A percentile compares a stretch with the other conserved stretches of the same genome.
Conservation (phyloP, 257 asterid species). For the Fraxinus excelsior region DNA sequence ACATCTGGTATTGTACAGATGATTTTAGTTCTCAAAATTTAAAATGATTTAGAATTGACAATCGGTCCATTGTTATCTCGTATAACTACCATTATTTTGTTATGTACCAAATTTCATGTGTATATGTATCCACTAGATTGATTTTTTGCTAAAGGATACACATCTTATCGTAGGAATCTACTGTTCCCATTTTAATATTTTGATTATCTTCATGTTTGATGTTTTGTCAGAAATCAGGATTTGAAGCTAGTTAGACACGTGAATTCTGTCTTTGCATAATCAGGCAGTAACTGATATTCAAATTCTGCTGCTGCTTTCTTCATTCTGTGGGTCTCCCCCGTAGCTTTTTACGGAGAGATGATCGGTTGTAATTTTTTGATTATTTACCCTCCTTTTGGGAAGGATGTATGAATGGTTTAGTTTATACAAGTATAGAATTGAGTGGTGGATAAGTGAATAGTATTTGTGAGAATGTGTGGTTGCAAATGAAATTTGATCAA, state of each 20-base stretch:
- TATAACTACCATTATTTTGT: background rate
- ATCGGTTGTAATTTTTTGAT: too few relatives aligned
- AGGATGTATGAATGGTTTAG: too few relatives aligned
- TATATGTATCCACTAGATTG: background rate
- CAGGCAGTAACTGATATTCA: background rate
- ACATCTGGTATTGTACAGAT: background rate
- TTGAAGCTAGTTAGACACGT: background rate
- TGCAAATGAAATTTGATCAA: too few relatives aligned
- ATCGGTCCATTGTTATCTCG: background rate
- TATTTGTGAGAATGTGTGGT: too few relatives aligned
- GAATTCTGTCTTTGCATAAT: background rate
- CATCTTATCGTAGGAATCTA: background rate
- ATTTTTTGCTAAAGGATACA: background rate
- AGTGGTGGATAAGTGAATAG: too few relatives aligned
- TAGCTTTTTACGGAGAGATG: too few relatives aligned
- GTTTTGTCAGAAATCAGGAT: background rate
- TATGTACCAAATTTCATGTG: too few relatives aligned
- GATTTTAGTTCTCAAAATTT: background rate
- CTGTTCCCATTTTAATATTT: background rate
- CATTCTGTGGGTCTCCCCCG: background rate
- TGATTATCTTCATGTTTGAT: background rate
- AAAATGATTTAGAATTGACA: background rate
- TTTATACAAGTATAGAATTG: too few relatives aligned
- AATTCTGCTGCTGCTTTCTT: background rate
- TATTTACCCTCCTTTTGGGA: too few relatives aligned